Conservation (phyloP, 1,284 basidiomycete genomes). For the Leccinum solheimii region DNA sequence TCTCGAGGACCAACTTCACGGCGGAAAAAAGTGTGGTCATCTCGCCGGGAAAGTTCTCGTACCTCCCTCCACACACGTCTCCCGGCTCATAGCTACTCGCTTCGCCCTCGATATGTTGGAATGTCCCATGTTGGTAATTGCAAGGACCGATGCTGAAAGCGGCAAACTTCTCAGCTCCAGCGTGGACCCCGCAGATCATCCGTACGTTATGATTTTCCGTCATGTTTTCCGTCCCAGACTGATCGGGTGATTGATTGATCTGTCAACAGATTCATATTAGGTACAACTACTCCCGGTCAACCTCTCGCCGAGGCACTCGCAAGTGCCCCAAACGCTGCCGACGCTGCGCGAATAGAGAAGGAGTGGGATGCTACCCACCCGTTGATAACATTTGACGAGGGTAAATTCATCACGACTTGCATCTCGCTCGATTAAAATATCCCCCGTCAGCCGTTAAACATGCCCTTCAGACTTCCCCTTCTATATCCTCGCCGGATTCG, state of each 20-base stretch:
- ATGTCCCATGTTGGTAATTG: slow-evolving; percentile 86
- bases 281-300: slow-evolving; percentile 59
- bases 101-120: slow-evolving; percentile 89
- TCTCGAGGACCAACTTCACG: slow-evolving; percentile 90
- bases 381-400: slow-evolving; percentile 83
- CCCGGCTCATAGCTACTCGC: slow-evolving; percentile 79
- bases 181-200: slow-evolving; percentile 70
- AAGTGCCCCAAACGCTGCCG: slow-evolving; percentile 66
- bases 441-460: slow-evolving; percentile 56
- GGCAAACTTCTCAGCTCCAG: slow-evolving; percentile 84
- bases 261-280: slow-evolving; percentile 66
- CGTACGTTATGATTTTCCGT: slow-evolving; percentile 37
- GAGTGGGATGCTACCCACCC: slow-evolving; percentile 76
- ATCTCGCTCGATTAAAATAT: slow-evolving; percentile 7
- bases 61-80: slow-evolving; percentile 83
- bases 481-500: slow-evolving; percentile 48
- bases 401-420: slow-evolving; percentile 39
- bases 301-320: slow-evolving; percentile 78
- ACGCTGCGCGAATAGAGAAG: slow-evolving; percentile 76
- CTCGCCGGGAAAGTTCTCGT: slow-evolving; percentile 93
- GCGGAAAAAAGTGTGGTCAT: slow-evolving; percentile 93
- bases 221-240: slow-evolving; percentile 5
- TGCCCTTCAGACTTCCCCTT: slow-evolving; percentile 25
- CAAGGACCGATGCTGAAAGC: slow-evolving; percentile 91
- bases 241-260: slow-evolving; percentile 9